A percentile compares a stretch with the other conserved stretches of the same genome.
These are phyloP conservation scores for Nicotiana otophora DNA, from an alignment of 257 asterid species.

Conservation along the genomic window DNA sequence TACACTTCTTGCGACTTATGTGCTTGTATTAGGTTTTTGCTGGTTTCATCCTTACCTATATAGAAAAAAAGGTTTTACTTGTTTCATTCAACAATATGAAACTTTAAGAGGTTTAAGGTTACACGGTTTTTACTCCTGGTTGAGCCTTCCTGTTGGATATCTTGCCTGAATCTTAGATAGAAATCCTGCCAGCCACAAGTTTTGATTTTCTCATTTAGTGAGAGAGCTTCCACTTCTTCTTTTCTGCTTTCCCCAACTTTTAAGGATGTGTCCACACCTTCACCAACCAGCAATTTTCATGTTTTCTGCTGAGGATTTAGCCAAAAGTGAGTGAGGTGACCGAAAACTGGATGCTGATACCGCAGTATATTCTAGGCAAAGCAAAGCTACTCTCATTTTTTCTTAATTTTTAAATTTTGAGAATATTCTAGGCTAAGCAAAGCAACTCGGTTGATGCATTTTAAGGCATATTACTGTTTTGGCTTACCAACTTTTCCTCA, in stretches of 20 bases:
- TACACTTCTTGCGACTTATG: constrained; percentile 20
- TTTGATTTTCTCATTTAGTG: neutral
- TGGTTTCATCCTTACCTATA: neutral
- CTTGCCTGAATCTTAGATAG: neutral
- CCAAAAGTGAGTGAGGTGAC: neutral
- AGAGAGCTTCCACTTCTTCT: neutral
- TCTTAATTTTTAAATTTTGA: too few species aligned
- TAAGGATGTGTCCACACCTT: neutral
- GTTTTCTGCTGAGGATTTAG: neutral
- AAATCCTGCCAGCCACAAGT: neutral
- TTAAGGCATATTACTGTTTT: neutral
- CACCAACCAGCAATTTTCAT: neutral
- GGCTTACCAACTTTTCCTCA: neutral
- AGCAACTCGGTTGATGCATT: neutral
- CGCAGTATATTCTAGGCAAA: neutral
- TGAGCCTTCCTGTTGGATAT: neutral
- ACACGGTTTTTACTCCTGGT: neutral
- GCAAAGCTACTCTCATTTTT: neutral
- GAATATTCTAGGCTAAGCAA: neutral
- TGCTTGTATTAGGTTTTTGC: neutral
- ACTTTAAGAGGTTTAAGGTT: neutral
- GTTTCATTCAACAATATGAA: neutral
- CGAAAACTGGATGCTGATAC: neutral
- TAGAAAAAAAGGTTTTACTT: neutral
- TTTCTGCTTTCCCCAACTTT: neutral